These are phyloP conservation scores for Metschnikowia amazonensis DNA, from an alignment of 805 yeast genomes.

Conservation along the genomic window DNA sequence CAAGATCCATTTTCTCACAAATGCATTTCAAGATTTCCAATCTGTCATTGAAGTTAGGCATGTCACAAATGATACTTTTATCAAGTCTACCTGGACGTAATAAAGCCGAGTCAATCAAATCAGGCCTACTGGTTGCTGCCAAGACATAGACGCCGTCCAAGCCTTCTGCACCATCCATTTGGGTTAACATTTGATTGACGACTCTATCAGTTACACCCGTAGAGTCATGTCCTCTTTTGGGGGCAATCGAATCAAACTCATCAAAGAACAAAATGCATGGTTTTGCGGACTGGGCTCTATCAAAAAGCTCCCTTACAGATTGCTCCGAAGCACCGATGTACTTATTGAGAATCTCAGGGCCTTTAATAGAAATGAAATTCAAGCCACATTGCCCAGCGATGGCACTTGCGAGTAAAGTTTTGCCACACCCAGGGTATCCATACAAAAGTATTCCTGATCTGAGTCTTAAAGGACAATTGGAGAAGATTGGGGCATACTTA, in stretches of 20 bases:
- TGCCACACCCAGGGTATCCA: constrained; percentile 98
- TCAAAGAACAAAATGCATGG: constrained; percentile 93
- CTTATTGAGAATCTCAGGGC: constrained; percentile 92
- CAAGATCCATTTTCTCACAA: constrained; percentile 57
- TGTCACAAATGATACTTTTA: constrained; percentile 83
- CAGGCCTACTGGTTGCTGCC: constrained; percentile 96
- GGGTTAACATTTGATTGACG: constrained; percentile 93
- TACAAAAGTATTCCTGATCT: constrained; percentile 87
- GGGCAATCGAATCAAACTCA: constrained; percentile 96
- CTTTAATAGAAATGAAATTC: constrained; percentile 89
- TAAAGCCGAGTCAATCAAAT: constrained; percentile 89
- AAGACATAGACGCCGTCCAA: constrained; percentile 93
- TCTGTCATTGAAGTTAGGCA: constrained; percentile 72
- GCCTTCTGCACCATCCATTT: constrained; percentile 99
- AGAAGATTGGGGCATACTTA: constrained; percentile 91
- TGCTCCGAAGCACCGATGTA: constrained; percentile 98
- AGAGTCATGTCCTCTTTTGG: constrained; percentile 95
- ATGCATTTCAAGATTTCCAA: constrained; percentile 64
- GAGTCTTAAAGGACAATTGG: constrained; percentile 77
- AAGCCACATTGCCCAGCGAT: constrained; percentile 92
- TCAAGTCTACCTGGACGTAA: constrained; percentile 95
- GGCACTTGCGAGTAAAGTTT: constrained; percentile 88
- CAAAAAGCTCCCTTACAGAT: constrained; percentile 87
- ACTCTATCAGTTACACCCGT: constrained; percentile 98
- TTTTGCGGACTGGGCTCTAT: constrained; percentile 89